Conservation (phyloP, 169 alveolate species). For the Plasmodium yoelii region DNA sequence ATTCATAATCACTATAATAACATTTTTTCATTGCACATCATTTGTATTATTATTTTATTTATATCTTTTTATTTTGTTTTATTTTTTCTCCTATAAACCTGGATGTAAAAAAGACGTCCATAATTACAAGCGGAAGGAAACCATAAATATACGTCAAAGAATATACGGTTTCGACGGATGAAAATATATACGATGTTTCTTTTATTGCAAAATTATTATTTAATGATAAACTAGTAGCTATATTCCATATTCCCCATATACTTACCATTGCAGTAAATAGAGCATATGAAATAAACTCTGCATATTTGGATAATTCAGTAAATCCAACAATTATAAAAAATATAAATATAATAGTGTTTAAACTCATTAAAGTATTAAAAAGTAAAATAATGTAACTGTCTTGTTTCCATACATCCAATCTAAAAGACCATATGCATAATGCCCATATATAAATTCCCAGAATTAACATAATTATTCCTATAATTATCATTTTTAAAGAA, state of each 20-base stretch:
- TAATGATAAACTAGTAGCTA: conserved; percentile 34
- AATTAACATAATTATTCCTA: conserved; percentile 69
- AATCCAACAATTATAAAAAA: conserved; percentile 49
- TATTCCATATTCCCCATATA: conserved; percentile 81
- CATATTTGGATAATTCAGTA: conserved; percentile 28
- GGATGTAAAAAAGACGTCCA: conserved; percentile 79
- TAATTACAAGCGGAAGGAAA: conserved; percentile 78
- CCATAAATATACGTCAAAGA: conserved; percentile 76
- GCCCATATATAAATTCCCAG: conserved; percentile 77
- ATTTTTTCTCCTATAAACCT: conserved; percentile 57
- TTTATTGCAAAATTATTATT: conserved; percentile 10
- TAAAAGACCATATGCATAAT: conserved; percentile 60
- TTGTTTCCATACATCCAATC: conserved; percentile 48
- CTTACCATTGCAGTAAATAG: conserved; percentile 62
- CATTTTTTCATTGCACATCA: neutral
- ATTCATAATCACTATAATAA: neutral
- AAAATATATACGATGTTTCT: conserved; percentile 10
- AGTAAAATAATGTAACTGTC: conserved; percentile 40
- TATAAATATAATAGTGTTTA: conserved; percentile 44
- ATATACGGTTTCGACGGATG: conserved; percentile 76
- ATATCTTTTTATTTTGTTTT: neutral
- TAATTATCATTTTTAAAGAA: conserved; percentile 45
- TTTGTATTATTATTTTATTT: neutral
- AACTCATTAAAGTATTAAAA: conserved; percentile 76
- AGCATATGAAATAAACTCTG: conserved; percentile 77